A percentile compares a stretch with the other conserved stretches of the same genome.
phyloP scores from a whole-genome alignment of 129 eudicot species.

The Daucus carota region DH1_v3.0 NC_030388.2:805001-805500 shows the following conservation, averaged over 20 bases:
- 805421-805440: not conserved
- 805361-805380: not conserved
- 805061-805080: constrained; percentile 73
- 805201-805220: constrained; percentile 86
- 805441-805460: not conserved
- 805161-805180: constrained; percentile 88
- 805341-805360: not conserved
- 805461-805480: not conserved
- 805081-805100: constrained; percentile 97
- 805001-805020: constrained; percentile 69
- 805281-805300: not conserved
- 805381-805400: no score
- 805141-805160: constrained; percentile 90
- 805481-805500: not conserved
- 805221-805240: constrained; percentile 97
- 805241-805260: constrained; percentile 83
- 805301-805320: not conserved
- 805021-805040: constrained; percentile 41
- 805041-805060: constrained; percentile 87
- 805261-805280: constrained; percentile 90
- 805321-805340: not conserved
- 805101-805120: constrained; percentile 90
- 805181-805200: constrained; percentile 87
- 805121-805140: constrained; percentile 89
- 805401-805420: not conserved